A percentile compares a stretch with the other conserved stretches of the same genome.
Conservation (phyloP, 805 yeast genomes). For the Schwanniomyces pseudopolymorphus region DNA sequence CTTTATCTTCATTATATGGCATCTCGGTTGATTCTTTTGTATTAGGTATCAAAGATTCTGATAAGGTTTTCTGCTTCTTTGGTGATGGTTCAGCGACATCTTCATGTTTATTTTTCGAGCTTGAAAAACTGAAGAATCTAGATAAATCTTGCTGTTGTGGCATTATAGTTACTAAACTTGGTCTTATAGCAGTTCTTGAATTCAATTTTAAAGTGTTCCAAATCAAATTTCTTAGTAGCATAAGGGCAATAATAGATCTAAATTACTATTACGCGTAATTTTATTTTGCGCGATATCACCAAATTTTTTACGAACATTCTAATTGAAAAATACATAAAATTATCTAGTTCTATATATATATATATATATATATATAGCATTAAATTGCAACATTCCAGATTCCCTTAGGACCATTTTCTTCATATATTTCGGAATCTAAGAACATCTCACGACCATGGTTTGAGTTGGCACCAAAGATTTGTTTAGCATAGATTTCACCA, state of each 20-base stretch:
- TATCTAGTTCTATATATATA: too few species aligned
- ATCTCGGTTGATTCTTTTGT: neutral
- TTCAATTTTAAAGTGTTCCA: neutral
- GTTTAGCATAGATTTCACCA: conserved; percentile 84
- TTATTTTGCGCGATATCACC: neutral
- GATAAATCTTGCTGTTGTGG: conserved; percentile 35
- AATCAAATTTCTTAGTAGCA: neutral
- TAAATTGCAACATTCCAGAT: conserved; percentile 62
- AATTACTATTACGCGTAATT: neutral
- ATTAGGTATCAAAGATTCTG: neutral
- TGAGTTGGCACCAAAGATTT: conserved; percentile 63
- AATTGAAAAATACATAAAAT: neutral
- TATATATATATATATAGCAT: neutral
- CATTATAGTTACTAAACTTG: conserved; percentile 10
- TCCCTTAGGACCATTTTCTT: conserved; percentile 76
- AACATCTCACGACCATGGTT: conserved; percentile 60
- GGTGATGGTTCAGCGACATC: neutral
- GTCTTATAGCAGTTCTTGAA: neutral
- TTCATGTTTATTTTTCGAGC: neutral
- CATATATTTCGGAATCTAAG: conserved; percentile 67
- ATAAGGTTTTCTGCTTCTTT: neutral
- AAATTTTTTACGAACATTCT: neutral
- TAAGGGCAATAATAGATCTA: too few species aligned
- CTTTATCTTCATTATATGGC: too few species aligned
- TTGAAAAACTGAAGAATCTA: conserved; percentile 22